Evolutionary conservation across 2,329 filamentous ascomycete species (phyloP).

Genomic region (Peltaster fructicola): DNA sequence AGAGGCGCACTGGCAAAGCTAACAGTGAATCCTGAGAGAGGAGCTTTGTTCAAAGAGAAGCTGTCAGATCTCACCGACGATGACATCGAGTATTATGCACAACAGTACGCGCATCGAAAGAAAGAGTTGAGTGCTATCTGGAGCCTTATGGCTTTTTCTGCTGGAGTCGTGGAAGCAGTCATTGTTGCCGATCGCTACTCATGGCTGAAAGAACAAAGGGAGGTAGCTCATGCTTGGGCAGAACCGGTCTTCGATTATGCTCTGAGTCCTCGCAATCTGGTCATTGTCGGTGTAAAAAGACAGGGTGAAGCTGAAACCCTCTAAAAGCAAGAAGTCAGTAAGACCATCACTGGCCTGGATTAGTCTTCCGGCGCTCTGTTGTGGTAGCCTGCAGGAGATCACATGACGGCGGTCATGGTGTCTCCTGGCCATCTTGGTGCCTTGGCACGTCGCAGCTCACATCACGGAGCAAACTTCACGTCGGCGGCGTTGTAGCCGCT

Average conservation of each 20-base stretch:
- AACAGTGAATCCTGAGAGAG: constrained; percentile 39
- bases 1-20: constrained; percentile 67
- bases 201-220: constrained; percentile 61
- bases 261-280: constrained; percentile 74
- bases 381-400: too few relatives aligned
- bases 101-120: constrained; percentile 44
- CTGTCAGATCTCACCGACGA: constrained; percentile 55
- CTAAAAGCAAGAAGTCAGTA: too few relatives aligned
- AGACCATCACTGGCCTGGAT: too few relatives aligned
- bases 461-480: too few relatives aligned
- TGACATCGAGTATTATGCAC: constrained; percentile 55
- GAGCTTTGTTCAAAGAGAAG: constrained; percentile 41
- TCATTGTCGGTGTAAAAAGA: constrained; percentile 84
- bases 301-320: constrained; percentile 5
- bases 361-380: too few relatives aligned
- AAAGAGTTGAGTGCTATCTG: constrained; percentile 76
- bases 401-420: too few relatives aligned
- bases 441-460: too few relatives aligned
- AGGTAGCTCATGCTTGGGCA: constrained; percentile 65
- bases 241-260: constrained; percentile 83
- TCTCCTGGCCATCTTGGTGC: too few relatives aligned
- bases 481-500: too few relatives aligned
- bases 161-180: constrained; percentile 70
- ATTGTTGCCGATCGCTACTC: constrained; percentile 84
- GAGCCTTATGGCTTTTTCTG: constrained; percentile 93